Conservation (phyloP, 2,329 filamentous ascomycete species). For the Fusarium protoensiforme region DNA sequence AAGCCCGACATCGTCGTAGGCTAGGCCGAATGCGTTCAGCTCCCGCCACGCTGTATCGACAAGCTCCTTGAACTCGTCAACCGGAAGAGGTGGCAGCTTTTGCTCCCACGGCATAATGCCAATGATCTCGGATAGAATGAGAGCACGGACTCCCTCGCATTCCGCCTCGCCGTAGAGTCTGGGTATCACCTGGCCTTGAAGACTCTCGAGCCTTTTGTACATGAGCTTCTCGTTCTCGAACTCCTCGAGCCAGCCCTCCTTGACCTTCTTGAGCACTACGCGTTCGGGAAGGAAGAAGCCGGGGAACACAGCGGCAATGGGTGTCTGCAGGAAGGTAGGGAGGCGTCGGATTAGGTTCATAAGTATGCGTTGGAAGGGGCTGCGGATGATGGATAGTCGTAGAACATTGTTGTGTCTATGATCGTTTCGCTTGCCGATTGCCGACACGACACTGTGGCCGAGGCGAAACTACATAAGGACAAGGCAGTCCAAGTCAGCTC, state of each 20-base stretch:
- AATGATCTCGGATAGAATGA: constrained; percentile 38
- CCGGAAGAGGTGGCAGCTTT: neutral
- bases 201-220: constrained; percentile 26
- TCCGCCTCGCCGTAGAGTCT: constrained; percentile 30
- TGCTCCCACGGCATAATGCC: constrained; percentile 10
- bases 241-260: constrained; percentile 39
- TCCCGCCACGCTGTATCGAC: neutral
- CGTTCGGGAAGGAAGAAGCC: neutral
- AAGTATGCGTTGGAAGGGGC: neutral
- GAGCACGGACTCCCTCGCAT: constrained; percentile 32
- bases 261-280: constrained; percentile 35
- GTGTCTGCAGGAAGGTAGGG: neutral
- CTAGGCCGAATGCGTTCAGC: neutral
- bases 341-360: neutral
- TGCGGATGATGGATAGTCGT: neutral
- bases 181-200: constrained; percentile 38
- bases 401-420: neutral
- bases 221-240: constrained; percentile 37
- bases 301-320: neutral
- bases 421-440: neutral
- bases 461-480: neutral
- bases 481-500: neutral
- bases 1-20: neutral
- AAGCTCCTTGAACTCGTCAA: neutral
- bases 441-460: neutral